Conservation (phyloP, 768 basidiomycete species). For the Leccinum uliginosum region DNA sequence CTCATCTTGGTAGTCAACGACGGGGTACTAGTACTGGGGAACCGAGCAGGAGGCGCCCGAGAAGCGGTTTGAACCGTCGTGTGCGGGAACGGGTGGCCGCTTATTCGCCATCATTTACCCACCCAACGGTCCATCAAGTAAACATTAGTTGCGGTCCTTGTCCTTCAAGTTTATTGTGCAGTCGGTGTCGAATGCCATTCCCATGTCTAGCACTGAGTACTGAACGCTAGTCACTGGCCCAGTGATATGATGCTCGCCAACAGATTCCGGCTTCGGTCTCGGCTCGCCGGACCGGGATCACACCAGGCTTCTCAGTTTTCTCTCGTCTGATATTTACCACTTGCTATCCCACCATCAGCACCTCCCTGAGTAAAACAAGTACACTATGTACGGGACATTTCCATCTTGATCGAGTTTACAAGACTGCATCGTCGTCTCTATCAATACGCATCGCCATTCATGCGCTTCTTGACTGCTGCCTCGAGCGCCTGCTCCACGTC, state of each 20-base stretch:
- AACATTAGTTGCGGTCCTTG: background rate
- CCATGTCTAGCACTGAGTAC: no score
- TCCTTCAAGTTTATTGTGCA: no score
- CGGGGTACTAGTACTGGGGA: background rate
- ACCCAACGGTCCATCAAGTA: no score
- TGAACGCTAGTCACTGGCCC: no score
- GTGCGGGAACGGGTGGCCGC: background rate
- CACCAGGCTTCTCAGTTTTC: background rate
- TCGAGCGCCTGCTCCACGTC: constrained; percentile 28
- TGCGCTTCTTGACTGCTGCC: constrained; percentile 10
- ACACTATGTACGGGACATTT: background rate
- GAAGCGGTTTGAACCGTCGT: background rate
- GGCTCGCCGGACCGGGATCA: background rate
- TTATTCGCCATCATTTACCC: no score
- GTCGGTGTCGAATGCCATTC: background rate
- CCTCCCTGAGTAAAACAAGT: background rate
- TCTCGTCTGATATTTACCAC: background rate
- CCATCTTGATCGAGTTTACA: background rate
- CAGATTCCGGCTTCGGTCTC: background rate
- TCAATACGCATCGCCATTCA: background rate
- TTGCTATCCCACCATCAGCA: background rate
- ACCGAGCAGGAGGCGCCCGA: background rate
- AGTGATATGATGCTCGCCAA: no score
- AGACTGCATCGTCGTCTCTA: background rate
- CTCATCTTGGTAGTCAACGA: background rate